A percentile compares a stretch with the other conserved stretches of the same genome.
These are phyloP conservation scores for Schizosaccharomyces lindneri DNA, from an alignment of 805 yeast genomes.

Conservation along the genomic window DNA sequence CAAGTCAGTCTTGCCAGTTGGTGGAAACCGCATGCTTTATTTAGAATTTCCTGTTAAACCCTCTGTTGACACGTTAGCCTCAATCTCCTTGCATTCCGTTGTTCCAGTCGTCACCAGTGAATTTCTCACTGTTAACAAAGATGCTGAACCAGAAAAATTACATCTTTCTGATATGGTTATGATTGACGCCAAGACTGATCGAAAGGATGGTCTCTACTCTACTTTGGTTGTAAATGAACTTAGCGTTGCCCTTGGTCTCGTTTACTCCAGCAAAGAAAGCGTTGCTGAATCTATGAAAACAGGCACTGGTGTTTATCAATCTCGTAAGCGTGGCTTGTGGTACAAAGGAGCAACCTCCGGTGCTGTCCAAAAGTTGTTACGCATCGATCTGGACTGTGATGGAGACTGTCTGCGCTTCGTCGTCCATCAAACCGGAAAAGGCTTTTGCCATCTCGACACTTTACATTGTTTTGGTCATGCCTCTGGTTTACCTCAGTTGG, in stretches of 20 bases:
- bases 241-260: constrained; percentile 63
- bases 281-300: constrained; percentile 59
- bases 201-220: constrained; percentile 64
- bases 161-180: constrained; percentile 24
- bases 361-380: constrained; percentile 56
- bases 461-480: constrained; percentile 60
- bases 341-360: constrained; percentile 93
- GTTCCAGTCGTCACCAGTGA: not conserved
- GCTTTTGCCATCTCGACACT: constrained; percentile 76
- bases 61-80: not conserved
- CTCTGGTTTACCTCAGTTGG: constrained; percentile 43
- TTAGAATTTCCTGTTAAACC: not conserved
- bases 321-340: constrained; percentile 80
- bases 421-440: constrained; percentile 64
- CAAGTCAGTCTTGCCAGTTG: not conserved
- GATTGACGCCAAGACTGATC: constrained; percentile 43
- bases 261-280: constrained; percentile 68
- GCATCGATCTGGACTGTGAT: constrained; percentile 66
- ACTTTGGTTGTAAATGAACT: constrained; percentile 52
- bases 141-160: constrained; percentile 3
- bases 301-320: constrained; percentile 75
- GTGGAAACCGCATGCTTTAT: not conserved
- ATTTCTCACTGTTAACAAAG: not conserved
- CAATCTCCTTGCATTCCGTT: not conserved
- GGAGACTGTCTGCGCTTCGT: constrained; percentile 70